Evolutionary conservation across 352 stramenopile genomes (phyloP), one percentile per base, ranked within the genome.

Genomic region (Pythium phragmitis): DNA sequence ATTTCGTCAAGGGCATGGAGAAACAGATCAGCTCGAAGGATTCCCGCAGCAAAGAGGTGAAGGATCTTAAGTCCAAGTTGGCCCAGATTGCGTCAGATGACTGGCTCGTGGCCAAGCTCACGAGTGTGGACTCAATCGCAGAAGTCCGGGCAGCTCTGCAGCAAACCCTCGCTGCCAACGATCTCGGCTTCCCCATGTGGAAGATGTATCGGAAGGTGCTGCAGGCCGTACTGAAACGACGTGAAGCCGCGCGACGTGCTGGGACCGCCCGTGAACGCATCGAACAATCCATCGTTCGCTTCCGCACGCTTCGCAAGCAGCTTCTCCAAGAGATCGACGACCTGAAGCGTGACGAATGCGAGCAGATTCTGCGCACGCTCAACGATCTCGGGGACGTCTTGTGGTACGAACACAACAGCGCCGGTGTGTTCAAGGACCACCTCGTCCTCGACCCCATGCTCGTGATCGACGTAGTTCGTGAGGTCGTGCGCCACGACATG

Each of bases 381-480:
- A 37, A 61, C n/a, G 57, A 70, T 56, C 23, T 70, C 1, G 64
- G 64, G n/a, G 64, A 70, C 26, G 17, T 70, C 2, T 37, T 70
- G 0, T 70, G 64, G 64, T 70, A 65, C 45, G 57, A 70, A 39
- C 52, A 60, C 23, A 34, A 47, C 17, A 54, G 34, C 17, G 61
- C 43, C 6, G 61, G 61, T 9, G 43, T 51, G 17, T 41, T 68
- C n/a, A 51, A 48, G 13, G 61, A 63, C 28, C 37, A 12, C 39
- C 33, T 68, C n/a, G 53, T 68, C 37, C 30, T 68, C 17, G 46
- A 68, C 17, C 72, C 65, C 2, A 74, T 67, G 13, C 64, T 79
- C 28, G 66, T 72, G 7, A 74, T 79, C 9, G 69, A 76, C 9
- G 47, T 76, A 2, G 53, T 69, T 17, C 63, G 63, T 8, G 47